phyloP scores from a whole-genome alignment of 352 stramenopile species.

The Globisporangium recalcitrans region DNA sequence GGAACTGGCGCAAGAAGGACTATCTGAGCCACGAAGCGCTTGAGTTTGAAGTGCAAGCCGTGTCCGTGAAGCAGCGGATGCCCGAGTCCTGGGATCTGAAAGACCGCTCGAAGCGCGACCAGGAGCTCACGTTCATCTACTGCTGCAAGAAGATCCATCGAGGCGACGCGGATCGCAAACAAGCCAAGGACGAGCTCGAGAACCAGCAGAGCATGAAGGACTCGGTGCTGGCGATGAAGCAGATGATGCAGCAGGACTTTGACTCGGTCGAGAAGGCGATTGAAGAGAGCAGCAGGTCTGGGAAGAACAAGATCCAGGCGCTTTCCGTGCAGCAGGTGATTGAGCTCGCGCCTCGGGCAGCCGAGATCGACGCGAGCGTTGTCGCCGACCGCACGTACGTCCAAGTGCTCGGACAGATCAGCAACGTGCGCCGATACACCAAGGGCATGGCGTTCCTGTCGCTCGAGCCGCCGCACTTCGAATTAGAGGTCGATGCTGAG shows the following conservation, averaged over 20 bases:
- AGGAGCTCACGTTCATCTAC: slow-evolving; percentile 34
- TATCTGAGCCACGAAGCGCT: slow-evolving; percentile 39
- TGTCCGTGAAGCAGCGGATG: slow-evolving; percentile 16
- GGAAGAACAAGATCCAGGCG: neutral
- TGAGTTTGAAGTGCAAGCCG: slow-evolving; percentile 26
- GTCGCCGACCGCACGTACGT: slow-evolving; percentile 22
- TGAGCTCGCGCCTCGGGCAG: slow-evolving; percentile 15
- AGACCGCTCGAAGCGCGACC: slow-evolving; percentile 15
- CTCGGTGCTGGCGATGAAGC: slow-evolving; percentile 16
- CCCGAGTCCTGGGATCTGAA: neutral
- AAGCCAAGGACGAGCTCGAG: neutral
- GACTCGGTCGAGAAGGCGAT: slow-evolving; percentile 14
- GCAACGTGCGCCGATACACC: slow-evolving; percentile 34
- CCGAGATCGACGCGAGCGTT: slow-evolving; percentile 16
- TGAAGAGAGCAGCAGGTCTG: neutral
- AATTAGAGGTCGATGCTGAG: too few species aligned
- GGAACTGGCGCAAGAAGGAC: slow-evolving; percentile 62
- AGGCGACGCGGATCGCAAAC: neutral
- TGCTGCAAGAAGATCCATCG: slow-evolving; percentile 19
- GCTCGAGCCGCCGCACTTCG: slow-evolving; percentile 11
- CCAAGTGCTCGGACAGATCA: slow-evolving; percentile 32
- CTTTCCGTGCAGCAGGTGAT: slow-evolving; percentile 17
- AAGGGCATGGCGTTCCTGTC: slow-evolving; percentile 51
- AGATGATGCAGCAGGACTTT: slow-evolving; percentile 17
- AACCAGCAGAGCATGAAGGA: slow-evolving; percentile 12